A percentile compares a stretch with the other conserved stretches of the same genome.
Conservation (phyloP, 2,329 filamentous ascomycete genomes). For the Emergomyces pasteurianus region DNA sequence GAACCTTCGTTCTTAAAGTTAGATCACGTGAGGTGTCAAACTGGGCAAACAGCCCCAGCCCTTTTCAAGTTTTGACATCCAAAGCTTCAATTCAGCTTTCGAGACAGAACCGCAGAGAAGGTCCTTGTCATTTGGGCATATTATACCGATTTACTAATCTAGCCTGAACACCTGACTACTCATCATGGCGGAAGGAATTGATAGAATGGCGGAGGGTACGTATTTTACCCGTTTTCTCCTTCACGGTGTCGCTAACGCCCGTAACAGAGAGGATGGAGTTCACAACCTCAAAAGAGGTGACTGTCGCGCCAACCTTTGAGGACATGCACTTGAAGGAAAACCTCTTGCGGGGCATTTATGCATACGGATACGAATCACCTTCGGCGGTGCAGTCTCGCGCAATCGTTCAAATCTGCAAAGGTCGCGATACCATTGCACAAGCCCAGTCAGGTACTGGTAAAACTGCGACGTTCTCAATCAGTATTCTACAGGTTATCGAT, state of each 20-base stretch:
- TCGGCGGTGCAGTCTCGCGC: slow-evolving; percentile 96
- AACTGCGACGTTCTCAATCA: slow-evolving; percentile 93
- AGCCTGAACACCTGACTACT: background rate
- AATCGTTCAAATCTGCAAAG: slow-evolving; percentile 98
- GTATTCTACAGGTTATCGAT: slow-evolving; percentile 90
- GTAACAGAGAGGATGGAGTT: slow-evolving; percentile 83
- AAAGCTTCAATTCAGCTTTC: background rate
- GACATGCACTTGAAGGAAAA: slow-evolving; percentile 97
- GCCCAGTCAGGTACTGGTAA: slow-evolving; percentile 96
- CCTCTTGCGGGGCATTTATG: slow-evolving; percentile 91
- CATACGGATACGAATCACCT: slow-evolving; percentile 95
- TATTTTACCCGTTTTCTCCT: background rate
- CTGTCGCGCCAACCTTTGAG: slow-evolving; percentile 81
- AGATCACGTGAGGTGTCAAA: background rate
- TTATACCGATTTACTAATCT: background rate
- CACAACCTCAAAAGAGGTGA: slow-evolving; percentile 94
- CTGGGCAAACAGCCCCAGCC: background rate
- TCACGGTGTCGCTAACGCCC: slow-evolving; percentile 7
- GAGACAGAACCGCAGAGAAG: background rate
- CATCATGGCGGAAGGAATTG: slow-evolving; percentile 84
- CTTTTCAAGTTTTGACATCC: background rate
- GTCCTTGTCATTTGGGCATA: background rate
- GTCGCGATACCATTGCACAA: slow-evolving; percentile 95
- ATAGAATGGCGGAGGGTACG: slow-evolving; percentile 69
- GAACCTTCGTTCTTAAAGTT: too few relatives aligned